These are phyloP conservation scores for Aquanectria penicillioides DNA, from an alignment of 2,329 filamentous ascomycete genomes.

Conservation along the genomic window DNA sequence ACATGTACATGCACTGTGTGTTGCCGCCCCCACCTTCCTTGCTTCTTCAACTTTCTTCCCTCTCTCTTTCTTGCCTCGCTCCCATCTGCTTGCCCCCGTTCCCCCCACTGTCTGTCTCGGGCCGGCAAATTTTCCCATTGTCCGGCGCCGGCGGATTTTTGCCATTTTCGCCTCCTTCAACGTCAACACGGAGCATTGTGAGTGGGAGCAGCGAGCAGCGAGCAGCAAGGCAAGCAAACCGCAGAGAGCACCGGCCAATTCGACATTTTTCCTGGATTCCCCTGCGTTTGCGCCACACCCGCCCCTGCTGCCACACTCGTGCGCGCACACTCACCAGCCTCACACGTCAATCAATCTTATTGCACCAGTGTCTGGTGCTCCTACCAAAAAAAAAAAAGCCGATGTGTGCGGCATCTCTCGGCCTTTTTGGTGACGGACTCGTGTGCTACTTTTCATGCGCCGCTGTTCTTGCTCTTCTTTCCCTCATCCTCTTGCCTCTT, in stretches of 20 bases:
- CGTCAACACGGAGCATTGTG: too few species aligned
- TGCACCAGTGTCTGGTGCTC: neutral
- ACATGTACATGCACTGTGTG: too few species aligned
- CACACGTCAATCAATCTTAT: neutral
- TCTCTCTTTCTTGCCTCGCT: too few species aligned
- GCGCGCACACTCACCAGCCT: constrained; percentile 11
- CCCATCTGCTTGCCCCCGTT: too few species aligned
- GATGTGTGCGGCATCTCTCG: constrained; percentile 10
- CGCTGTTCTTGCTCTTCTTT: neutral
- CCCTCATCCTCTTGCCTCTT: neutral
- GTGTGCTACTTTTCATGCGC: neutral
- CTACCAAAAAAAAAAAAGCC: constrained; percentile 4
- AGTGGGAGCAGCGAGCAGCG: too few species aligned
- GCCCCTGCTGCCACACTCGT: neutral
- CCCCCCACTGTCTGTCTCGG: neutral
- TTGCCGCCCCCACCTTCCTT: neutral
- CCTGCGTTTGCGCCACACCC: neutral
- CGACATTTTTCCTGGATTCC: neutral
- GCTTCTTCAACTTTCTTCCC: neutral
- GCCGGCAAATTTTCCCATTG: neutral
- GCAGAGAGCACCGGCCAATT: neutral
- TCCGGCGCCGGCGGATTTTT: neutral
- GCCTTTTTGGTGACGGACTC: neutral
- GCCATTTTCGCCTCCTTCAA: neutral
- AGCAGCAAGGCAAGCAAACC: neutral